Evolutionary conservation across 2,329 filamentous ascomycete species (phyloP).

Genomic region (Alternaria novae-zelandiae): DNA sequence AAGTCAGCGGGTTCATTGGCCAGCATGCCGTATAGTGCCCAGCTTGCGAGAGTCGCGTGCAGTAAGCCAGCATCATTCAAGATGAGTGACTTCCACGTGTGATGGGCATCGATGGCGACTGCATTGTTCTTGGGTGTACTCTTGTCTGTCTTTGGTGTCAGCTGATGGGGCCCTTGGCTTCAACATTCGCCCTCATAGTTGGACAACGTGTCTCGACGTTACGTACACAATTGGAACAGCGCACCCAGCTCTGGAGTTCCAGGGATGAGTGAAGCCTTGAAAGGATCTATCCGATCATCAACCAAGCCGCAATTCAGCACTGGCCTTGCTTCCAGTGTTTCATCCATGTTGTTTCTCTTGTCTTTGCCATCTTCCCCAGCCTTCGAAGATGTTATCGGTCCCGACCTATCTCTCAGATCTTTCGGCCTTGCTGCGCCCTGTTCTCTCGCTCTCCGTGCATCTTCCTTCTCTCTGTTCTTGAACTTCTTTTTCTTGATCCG

Average conservation of each 20-base stretch:
- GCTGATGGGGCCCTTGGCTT: background rate
- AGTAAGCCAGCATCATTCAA: slow-evolving; percentile 29
- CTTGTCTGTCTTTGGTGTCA: slow-evolving; percentile 19
- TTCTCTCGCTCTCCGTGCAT: background rate
- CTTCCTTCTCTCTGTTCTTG: background rate
- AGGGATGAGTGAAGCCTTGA: slow-evolving; percentile 32
- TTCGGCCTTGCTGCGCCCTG: background rate
- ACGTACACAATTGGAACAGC: slow-evolving; percentile 34
- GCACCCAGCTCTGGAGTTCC: slow-evolving; percentile 26
- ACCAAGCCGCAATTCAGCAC: slow-evolving; percentile 15
- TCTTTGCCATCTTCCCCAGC: background rate
- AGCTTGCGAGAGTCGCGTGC: slow-evolving; percentile 37
- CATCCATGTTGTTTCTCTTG: too few relatives aligned
- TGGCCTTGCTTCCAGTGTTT: background rate
- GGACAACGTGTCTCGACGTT: background rate
- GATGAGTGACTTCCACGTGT: slow-evolving; percentile 33
- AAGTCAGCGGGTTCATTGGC: slow-evolving; percentile 15
- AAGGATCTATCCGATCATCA: slow-evolving; percentile 29
- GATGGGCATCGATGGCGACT: slow-evolving; percentile 26
- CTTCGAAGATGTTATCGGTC: background rate
- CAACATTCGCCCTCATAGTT: background rate
- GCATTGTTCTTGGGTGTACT: slow-evolving; percentile 21
- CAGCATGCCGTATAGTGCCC: slow-evolving; percentile 35
- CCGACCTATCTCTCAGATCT: background rate
- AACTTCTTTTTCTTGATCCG: background rate